Percentiles rank a stretch among this genome's conserved stretches.
phyloP scores from a whole-genome alignment of 345 rosid genomes.

The Brassica napus region DNA sequence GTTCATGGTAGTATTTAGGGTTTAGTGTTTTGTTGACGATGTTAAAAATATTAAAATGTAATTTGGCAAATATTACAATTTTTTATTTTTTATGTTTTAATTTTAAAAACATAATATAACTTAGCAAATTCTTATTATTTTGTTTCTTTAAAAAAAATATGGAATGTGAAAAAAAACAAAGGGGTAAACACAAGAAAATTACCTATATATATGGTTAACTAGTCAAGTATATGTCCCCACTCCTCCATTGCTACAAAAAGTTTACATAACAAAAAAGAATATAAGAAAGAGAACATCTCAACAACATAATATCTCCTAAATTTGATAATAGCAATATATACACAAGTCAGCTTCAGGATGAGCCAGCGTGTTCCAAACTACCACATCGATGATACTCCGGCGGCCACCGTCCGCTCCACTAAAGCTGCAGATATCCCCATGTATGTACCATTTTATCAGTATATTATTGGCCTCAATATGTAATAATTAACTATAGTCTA shows the following conservation, averaged over 20 bases:
- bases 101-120: too few relatives aligned
- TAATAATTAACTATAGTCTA: background rate
- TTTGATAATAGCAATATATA: background rate
- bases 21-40: too few relatives aligned
- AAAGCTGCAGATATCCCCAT: constrained; percentile 49
- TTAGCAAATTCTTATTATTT: too few relatives aligned
- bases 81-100: too few relatives aligned
- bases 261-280: constrained; percentile 12
- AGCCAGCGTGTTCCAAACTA: constrained; percentile 89
- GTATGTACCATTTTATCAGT: constrained; percentile 20
- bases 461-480: background rate
- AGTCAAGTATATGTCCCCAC: constrained; percentile 32
- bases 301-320: background rate
- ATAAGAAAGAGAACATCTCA: constrained; percentile 4
- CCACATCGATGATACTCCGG: constrained; percentile 56
- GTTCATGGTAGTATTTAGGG: too few relatives aligned
- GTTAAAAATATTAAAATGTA: too few relatives aligned
- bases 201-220: constrained; percentile 3
- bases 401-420: constrained; percentile 43
- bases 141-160: too few relatives aligned
- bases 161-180: too few relatives aligned
- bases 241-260: constrained; percentile 32
- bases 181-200: too few relatives aligned
- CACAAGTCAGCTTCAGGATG: constrained; percentile 39
- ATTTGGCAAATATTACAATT: too few relatives aligned